Percentiles rank a stretch among this genome's conserved stretches.
Conservation (phyloP, 176 grass and related monocot genomes). For the Puccinellia tenuiflora region DNA sequence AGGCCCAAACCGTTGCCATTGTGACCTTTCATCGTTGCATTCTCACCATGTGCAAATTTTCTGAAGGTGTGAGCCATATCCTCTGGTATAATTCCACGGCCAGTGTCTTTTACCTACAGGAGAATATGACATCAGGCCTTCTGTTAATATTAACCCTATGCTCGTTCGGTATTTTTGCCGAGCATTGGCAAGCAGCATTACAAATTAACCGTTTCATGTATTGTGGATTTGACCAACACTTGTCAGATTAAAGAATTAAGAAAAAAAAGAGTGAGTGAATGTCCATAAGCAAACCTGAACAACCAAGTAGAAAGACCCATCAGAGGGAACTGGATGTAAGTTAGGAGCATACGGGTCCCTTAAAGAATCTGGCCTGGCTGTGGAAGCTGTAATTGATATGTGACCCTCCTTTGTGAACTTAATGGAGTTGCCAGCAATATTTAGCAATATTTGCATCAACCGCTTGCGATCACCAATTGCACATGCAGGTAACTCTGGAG, state of each 20-base stretch:
- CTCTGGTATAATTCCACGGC: slow-evolving; percentile 62
- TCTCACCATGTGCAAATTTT: slow-evolving; percentile 45
- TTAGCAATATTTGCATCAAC: slow-evolving; percentile 76
- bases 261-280: background rate
- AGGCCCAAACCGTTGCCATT: slow-evolving; percentile 58
- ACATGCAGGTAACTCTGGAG: slow-evolving; percentile 63
- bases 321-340: slow-evolving; percentile 56
- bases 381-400: slow-evolving; percentile 56
- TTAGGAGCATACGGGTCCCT: slow-evolving; percentile 60
- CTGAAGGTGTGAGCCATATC: slow-evolving; percentile 61
- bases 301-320: slow-evolving; percentile 65
- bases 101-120: slow-evolving; percentile 72
- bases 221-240: background rate
- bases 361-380: slow-evolving; percentile 51
- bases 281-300: slow-evolving; percentile 56
- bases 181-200: background rate
- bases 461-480: slow-evolving; percentile 80
- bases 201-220: background rate
- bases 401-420: slow-evolving; percentile 91
- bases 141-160: background rate
- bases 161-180: background rate
- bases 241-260: background rate
- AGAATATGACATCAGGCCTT: slow-evolving; percentile 4
- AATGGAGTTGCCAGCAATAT: slow-evolving; percentile 81
- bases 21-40: background rate